Base-by-base conservation (phyloP, 192 early-diverging fungal genomes). In the Gaertneriomyces semiglobifer region DNA sequence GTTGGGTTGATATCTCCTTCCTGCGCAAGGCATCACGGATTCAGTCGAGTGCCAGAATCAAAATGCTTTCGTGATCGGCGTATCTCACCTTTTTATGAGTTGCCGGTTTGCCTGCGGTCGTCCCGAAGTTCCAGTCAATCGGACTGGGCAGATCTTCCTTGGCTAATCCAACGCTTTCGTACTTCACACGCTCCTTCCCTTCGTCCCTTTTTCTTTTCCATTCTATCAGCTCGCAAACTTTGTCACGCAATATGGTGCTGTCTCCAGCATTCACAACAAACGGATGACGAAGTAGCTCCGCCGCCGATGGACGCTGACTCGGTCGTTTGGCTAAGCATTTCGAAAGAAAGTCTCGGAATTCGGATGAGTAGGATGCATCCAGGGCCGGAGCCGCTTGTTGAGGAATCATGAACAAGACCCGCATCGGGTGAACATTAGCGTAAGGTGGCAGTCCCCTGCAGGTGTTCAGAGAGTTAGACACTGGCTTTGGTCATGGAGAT, bases 341-440 rank as follows among this genome's bases (percentile, higher is more conserved):
- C 6, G 75, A 62, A 5, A 95, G 81, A 76, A 96, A 95, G 48
- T 95, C 93, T 57, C 89, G 83, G 78, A 96, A 92, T 1, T 75
- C 56, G 75, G 82, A 85, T 42, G 88, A 87, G 66, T 83, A 94
- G 20, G 40, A 12, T 12, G 83, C 79, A 38, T 81, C 85, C 38
- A 96, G 75, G 53, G 71, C 66, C 41, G 94, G 94, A 3, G 93
- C 89, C 18, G 86, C 78, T 46, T 90, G 88, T 71, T 93, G 92
- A 20, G 92, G 92, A 40, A 96, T 98, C 44, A 90, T 80, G 65
- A 97, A 93, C 25, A 98, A 75, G 10, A 93, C 96, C 70, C 92
- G 90, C 90, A 96, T 93, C 4, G 94, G 94, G 62, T 93, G 93
- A 60, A 93, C 76, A 63, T 98, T 91, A 5, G 93, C 88, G 55